Base-by-base conservation (phyloP, 1,139 yeast species). In the Magnusiomyces paraingens region DNA sequence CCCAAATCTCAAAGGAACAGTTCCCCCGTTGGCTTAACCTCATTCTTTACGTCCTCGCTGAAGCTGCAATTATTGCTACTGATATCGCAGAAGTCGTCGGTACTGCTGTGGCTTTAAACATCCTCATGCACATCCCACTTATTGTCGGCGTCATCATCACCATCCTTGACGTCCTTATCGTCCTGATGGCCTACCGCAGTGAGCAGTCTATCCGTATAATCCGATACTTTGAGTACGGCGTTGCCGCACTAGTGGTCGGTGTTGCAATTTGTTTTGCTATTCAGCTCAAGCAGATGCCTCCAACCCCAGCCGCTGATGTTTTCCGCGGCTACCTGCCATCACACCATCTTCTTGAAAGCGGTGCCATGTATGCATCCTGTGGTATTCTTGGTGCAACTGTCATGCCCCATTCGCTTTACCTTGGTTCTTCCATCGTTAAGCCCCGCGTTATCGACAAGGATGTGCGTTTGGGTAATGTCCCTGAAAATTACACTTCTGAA, bases 381-480 rank as follows among this genome's bases (percentile, higher is more conserved):
- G 98, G 97, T 21, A 86, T 93, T 53, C 74, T 93, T 53, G 99
- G 99, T 20, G 97, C 98, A 32, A 94, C 98, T 1, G 95, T 93
- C 35, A 93, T 93, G 99, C 99, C 99, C 2, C 99, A 93, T 68
- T 86, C 95, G 1, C 74, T 93, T 47, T 93, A 87, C 66, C 74
- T 93, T 55, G 99, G 99, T 0, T 86, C 95, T 0, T 96, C 97
- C 1, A 77, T 93, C 55, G 98, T 93, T 10, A 96, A 91, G 67
- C 86, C 97, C 1, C 79, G 99, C 57, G 74, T 93, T 58, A 78
- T 82, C 60, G 96, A 90, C 47, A 91, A 77, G 64, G 99, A 93
- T 68, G 69, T 80, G 15, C 79, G 81, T 63, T 75, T 81, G 60
- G 91, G 90, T 18, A 72, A 73, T 65, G 78, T 73, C 63, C 65